Percentiles rank a stretch among this genome's conserved stretches.
Conservation (phyloP, 345 rosid species). For the Salix brachista region DNA sequence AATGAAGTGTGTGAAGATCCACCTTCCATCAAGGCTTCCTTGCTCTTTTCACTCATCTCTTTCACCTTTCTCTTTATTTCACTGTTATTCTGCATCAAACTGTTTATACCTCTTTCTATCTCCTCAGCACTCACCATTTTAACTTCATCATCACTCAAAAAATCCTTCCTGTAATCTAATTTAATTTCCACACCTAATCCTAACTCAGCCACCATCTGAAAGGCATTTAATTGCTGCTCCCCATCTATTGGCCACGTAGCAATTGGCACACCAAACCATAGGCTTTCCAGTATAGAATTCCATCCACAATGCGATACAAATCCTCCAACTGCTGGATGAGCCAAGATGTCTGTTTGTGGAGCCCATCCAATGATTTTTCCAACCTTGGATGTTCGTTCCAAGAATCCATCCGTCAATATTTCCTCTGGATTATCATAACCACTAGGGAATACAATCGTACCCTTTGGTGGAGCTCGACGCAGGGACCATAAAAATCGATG, state of each 20-base stretch:
- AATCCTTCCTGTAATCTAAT: not conserved
- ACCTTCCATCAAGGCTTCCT: not conserved
- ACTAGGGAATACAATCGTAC: not conserved
- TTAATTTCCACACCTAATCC: not conserved
- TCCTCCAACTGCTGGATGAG: conserved; percentile 5
- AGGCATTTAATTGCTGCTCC: conserved; percentile 11
- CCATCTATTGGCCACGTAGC: not conserved
- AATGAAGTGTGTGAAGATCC: conserved; percentile 1
- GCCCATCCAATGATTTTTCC: conserved; percentile 15
- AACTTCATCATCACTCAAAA: not conserved
- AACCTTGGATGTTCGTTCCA: not conserved
- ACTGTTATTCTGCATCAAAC: not conserved
- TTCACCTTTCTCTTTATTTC: not conserved
- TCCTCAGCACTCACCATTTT: not conserved
- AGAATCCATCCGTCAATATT: not conserved
- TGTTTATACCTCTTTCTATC: not conserved
- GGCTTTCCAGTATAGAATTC: conserved; percentile 8
- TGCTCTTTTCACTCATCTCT: conserved; percentile 1
- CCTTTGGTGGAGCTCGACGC: not conserved
- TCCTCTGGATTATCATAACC: not conserved
- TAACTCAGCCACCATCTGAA: conserved; percentile 1
- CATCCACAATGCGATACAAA: conserved; percentile 18
- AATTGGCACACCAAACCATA: conserved; percentile 13
- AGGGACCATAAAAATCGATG: conserved; percentile 21
- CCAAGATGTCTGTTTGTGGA: not conserved